Evolutionary conservation across 441 rosid genomes (phyloP).

Genomic region (Brassica balearica): DNA sequence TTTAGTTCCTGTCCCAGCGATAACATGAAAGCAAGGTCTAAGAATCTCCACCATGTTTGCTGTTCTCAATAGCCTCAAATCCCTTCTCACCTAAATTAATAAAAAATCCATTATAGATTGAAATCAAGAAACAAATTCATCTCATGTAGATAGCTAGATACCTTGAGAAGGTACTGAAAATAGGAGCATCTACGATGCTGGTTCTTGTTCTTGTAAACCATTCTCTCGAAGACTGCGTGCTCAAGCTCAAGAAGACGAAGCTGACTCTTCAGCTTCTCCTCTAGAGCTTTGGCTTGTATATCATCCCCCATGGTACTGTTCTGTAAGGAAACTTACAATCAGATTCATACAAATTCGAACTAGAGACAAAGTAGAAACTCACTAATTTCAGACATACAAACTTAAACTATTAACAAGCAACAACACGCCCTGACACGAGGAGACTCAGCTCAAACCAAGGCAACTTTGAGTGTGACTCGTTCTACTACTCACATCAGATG

Average conservation of each 20-base stretch:
- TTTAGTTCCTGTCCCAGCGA: constrained; percentile 62
- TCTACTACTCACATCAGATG: background rate
- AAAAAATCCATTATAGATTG: background rate
- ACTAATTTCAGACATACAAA: too few species aligned
- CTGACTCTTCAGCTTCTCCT: constrained; percentile 67
- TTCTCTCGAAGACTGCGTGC: constrained; percentile 69
- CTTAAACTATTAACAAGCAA: too few species aligned
- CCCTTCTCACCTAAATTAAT: constrained; percentile 77
- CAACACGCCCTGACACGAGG: background rate
- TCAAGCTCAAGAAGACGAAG: constrained; percentile 63
- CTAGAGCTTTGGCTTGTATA: constrained; percentile 38
- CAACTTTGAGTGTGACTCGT: background rate
- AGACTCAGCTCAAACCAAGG: background rate
- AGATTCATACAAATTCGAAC: background rate
- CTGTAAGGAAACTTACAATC: background rate
- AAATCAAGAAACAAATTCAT: background rate
- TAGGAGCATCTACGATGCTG: constrained; percentile 90
- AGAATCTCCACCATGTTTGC: constrained; percentile 67
- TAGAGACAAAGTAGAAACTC: background rate
- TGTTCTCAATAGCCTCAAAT: constrained; percentile 74
- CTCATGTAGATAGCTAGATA: constrained; percentile 21
- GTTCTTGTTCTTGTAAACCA: constrained; percentile 90
- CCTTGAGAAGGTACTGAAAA: constrained; percentile 88
- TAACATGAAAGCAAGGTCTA: constrained; percentile 68
- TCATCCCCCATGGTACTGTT: constrained; percentile 29